Conservation (phyloP, 306 rosid genomes). For the Vigna angularis region DNA sequence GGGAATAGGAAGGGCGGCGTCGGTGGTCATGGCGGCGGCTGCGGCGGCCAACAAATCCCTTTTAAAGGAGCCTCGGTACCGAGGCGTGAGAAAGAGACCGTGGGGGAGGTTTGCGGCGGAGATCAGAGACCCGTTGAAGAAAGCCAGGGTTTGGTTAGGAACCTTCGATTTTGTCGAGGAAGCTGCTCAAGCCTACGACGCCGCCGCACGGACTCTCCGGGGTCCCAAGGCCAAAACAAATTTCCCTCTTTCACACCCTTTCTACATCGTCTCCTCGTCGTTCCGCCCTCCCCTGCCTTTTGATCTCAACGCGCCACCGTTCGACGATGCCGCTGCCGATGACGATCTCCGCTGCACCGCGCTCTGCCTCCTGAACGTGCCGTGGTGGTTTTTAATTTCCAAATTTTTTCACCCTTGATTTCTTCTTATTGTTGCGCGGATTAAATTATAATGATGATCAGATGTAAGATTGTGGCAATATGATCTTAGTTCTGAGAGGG, state of each 20-base stretch:
- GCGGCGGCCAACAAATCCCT: slow-evolving; percentile 47
- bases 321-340: slow-evolving; percentile 51
- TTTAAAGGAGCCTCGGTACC: slow-evolving; percentile 62
- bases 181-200: slow-evolving; percentile 83
- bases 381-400: slow-evolving; percentile 41
- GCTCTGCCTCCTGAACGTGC: slow-evolving; percentile 64
- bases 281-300: slow-evolving; percentile 62
- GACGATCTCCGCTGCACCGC: slow-evolving; percentile 72
- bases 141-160: slow-evolving; percentile 85
- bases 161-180: slow-evolving; percentile 88
- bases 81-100: slow-evolving; percentile 86
- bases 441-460: slow-evolving; percentile 39
- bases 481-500: slow-evolving; percentile 57
- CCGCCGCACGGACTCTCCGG: slow-evolving; percentile 74
- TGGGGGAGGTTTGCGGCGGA: slow-evolving; percentile 95
- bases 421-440: slow-evolving; percentile 36
- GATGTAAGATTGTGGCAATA: slow-evolving; percentile 58
- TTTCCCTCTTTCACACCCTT: slow-evolving; percentile 53
- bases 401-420: slow-evolving; percentile 25
- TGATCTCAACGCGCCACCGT: slow-evolving; percentile 79
- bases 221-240: slow-evolving; percentile 86
- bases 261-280: slow-evolving; percentile 53
- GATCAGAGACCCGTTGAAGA: slow-evolving; percentile 92
- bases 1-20: slow-evolving; percentile 56
- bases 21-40: slow-evolving; percentile 7